Evolutionary conservation across 345 rosid species (phyloP).

Genomic region (Citropsis articulata): DNA sequence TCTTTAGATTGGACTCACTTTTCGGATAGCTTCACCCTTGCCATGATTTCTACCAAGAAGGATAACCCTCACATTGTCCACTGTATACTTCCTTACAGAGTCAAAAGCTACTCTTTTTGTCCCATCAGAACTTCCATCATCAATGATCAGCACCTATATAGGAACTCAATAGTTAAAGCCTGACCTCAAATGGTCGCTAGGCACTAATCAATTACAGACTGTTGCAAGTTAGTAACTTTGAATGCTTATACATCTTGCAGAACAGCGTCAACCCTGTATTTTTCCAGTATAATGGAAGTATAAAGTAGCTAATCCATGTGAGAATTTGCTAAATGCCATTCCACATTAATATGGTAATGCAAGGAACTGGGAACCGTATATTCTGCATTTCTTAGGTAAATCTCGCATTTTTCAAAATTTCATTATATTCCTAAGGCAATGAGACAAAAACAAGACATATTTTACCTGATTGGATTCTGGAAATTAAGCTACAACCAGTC

Average conservation of each 20-base stretch:
- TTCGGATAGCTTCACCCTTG: constrained; percentile 98
- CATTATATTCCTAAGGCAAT: not conserved
- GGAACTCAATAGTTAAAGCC: constrained; percentile 8
- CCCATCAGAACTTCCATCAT: constrained; percentile 92
- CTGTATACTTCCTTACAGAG: constrained; percentile 65
- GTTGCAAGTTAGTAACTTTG: constrained; percentile 1
- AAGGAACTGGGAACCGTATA: not conserved
- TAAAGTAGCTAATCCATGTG: not conserved
- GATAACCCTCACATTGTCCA: constrained; percentile 76
- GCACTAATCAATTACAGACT: not conserved
- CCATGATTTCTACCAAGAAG: constrained; percentile 95
- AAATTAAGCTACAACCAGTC: not conserved
- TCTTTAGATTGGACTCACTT: constrained; percentile 59
- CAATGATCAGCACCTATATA: constrained; percentile 79
- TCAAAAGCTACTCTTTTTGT: constrained; percentile 85
- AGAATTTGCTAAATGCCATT: not conserved
- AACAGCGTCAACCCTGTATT: not conserved
- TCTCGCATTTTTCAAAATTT: not conserved
- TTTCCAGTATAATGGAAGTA: not conserved
- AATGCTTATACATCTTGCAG: not conserved
- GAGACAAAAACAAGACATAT: not conserved
- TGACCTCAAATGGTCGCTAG: not conserved
- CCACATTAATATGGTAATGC: not conserved
- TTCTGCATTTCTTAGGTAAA: not conserved
- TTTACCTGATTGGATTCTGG: not conserved